Percentiles rank a stretch among this genome's conserved stretches.
phyloP scores from a whole-genome alignment of 257 asterid species.

The Gentiana dahurica region DNA sequence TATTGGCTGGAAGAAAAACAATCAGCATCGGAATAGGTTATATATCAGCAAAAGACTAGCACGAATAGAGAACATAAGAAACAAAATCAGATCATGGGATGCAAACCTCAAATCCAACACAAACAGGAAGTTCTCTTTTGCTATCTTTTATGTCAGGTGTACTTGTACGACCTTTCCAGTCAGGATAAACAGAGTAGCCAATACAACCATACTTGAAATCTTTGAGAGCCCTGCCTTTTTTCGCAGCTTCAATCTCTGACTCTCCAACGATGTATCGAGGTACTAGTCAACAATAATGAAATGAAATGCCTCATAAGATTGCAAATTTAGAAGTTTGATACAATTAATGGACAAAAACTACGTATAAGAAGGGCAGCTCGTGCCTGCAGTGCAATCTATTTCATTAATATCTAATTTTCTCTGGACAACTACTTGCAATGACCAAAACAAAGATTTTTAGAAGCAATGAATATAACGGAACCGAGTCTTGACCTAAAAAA shows the following conservation, averaged over 20 bases:
- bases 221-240: conserved; percentile 58
- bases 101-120: conserved; percentile 88
- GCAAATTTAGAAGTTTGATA: background rate
- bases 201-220: conserved; percentile 79
- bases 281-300: conserved; percentile 37
- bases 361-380: background rate
- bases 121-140: conserved; percentile 59
- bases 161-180: conserved; percentile 31
- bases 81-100: conserved; percentile 7
- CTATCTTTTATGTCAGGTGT: conserved; percentile 29
- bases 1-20: no score
- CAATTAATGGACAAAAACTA: no score
- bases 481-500: no score
- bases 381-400: background rate
- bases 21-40: no score
- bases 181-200: conserved; percentile 74
- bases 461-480: no score
- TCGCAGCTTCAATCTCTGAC: conserved; percentile 57
- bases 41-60: no score
- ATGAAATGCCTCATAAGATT: background rate
- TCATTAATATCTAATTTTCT: background rate
- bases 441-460: background rate
- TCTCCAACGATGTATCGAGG: conserved; percentile 55
- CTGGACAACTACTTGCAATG: background rate
- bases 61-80: no score